Evolutionary conservation across 495 filamentous ascomycete genomes (phyloP).

Genomic region (Recurvomyces mirabilis): DNA sequence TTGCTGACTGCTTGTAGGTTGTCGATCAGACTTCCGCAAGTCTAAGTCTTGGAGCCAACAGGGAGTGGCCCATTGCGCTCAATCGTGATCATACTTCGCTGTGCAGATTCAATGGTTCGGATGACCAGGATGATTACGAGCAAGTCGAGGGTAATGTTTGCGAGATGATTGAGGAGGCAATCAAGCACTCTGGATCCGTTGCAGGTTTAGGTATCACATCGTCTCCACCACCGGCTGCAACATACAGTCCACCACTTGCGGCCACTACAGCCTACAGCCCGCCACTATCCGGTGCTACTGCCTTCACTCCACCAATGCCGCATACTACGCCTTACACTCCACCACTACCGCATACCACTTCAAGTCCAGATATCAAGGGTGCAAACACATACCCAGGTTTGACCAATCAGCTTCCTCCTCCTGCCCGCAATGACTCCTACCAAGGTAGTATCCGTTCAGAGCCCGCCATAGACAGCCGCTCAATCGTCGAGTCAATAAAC

Average conservation of each 20-base stretch:
- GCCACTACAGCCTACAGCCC: too few species aligned
- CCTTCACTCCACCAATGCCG: too few species aligned
- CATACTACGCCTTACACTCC: too few species aligned
- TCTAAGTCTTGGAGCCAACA: neutral
- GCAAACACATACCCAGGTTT: neutral
- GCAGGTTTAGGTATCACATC: neutral
- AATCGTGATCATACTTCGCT: neutral
- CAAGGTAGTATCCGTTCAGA: neutral
- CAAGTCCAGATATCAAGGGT: neutral
- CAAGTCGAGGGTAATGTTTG: neutral
- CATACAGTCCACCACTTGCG: too few species aligned
- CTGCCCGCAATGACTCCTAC: neutral
- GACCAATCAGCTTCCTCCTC: neutral
- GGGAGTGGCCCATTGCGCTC: neutral
- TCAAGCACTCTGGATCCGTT: neutral
- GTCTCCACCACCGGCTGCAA: too few species aligned
- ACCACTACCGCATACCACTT: too few species aligned
- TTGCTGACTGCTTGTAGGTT: neutral
- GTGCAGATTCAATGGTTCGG: neutral
- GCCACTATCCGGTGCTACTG: too few species aligned
- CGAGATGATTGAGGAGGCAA: slow-evolving; percentile 1
- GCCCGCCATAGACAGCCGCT: neutral
- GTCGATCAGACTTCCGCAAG: neutral
- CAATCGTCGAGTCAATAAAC: neutral
- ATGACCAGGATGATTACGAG: neutral